Base-by-base conservation (phyloP, 2,329 filamentous ascomycete species). In the Albifimbria verrucaria region DNA sequence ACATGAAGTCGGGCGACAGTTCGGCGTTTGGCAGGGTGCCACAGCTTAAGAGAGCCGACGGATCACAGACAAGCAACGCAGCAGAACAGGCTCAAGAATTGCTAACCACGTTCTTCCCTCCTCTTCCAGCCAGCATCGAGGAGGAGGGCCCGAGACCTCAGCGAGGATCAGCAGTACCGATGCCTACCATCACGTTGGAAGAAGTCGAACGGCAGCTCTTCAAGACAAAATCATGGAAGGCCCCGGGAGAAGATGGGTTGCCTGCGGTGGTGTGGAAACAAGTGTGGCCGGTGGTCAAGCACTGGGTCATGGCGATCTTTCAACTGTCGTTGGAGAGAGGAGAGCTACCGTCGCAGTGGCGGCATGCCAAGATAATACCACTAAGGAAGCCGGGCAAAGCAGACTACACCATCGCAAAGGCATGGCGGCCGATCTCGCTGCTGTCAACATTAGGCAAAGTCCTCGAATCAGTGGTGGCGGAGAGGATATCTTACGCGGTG, bases 351-450 rank as follows among this genome's bases (percentile, higher is more conserved):
- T 18, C 50, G 10, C 53, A 62, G 50, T 65, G 55, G 62, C 50
- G 61, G 47, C 49, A 59, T 32, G 58, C 61, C 7, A 65, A 63
- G 42, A 66, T 65, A 25, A 62, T 67, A n/a, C 63, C 60, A 12
- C 55, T 68, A 2, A 65, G 61, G 57, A 67, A 67, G 48, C 59
- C 55, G 15, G 54, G 52, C 21, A 65, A 65, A 48, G 53, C 22
- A 7, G 59, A 67, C 45, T 66, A 66, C 48, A 57, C 56, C 25
- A 47, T 58, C 5, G 58, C 60, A 22, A 65, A 64, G 49, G 57
- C 52, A 15, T 65, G 53, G 57, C 50, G 62, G 45, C 61, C 54
- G 32, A 66, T 65, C 54, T 63, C 57, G 15, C 57, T 65, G 2
- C 54, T 65, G 1, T 48, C 59, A 11, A 65, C 58, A 12, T 51